Base-by-base conservation (phyloP, 108 stramenopile genomes). In the Cyclotella cryptica region DNA sequence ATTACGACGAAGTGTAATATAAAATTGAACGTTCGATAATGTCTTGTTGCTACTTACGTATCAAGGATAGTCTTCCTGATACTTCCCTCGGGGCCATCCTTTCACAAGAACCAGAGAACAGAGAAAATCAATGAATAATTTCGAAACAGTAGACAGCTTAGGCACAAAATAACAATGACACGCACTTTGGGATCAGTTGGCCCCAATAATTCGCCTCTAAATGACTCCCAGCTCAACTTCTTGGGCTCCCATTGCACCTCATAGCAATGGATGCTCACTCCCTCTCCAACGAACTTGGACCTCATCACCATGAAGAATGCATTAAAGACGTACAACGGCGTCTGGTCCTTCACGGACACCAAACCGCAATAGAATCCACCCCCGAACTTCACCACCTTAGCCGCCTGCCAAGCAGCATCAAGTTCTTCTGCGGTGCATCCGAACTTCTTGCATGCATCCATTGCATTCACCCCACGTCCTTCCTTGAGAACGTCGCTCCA, bases 361-460 rank as follows among this genome's bases (percentile, higher is more conserved):
- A 90, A 67, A 26, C 96, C 97, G 74, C 94, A 96, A 81, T 98
- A 98, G 72, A 96, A 96, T 43, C 98, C 98, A 30, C 98, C 98
- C 26, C 98, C 98, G 66, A 98, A 88, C 74, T 98, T 98, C 55
- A 93, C 92, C 13, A 94, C 87, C 63, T 92, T 89, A 18, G 88
- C 82, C 46, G 80, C 73, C 41, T 79, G 67, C 97, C 97, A 97
- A 13, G 86, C 87, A 42, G 81, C 83, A 72, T 94, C 89, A 43
- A 98, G 77, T 65, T 92, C 88, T 14, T 81, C 72, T 13, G 93
- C 89, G 61, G 68, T 84, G 58, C 93, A 87, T 27, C 80, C 85
- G 55, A 96, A 93, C 17, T 87, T 72, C 59, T 95, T 64, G 82
- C 95, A 96, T 19, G 97, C 97, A 29, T 98, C 92, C 84, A 94